Conservation (phyloP, 768 basidiomycete species). For the Lentinula detonsa region DNA sequence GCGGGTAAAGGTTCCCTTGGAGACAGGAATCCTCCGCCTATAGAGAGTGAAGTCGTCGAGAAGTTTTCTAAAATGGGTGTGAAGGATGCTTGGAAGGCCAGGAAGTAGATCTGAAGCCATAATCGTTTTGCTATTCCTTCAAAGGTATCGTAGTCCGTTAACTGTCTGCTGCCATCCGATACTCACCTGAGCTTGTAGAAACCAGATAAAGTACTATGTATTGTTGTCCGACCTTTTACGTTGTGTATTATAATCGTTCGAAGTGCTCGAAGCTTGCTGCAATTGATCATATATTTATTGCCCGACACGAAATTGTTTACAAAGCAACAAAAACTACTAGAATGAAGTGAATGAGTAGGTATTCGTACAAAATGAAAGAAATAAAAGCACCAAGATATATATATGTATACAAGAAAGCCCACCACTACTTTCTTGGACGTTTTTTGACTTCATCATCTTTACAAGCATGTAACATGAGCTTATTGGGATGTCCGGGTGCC, state of each 20-base stretch:
- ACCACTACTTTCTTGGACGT: slow-evolving; percentile 35
- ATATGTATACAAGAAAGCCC: not conserved
- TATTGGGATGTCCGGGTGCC: slow-evolving; percentile 65
- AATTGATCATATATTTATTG: not conserved
- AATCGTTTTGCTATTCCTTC: not conserved
- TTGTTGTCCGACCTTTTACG: not conserved
- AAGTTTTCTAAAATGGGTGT: slow-evolving; percentile 41
- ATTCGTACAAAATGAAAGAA: not conserved
- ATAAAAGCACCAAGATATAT: not conserved
- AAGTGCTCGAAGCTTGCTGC: not conserved
- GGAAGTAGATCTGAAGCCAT: slow-evolving; percentile 26
- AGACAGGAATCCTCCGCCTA: slow-evolving; percentile 41
- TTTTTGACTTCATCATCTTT: slow-evolving; percentile 86
- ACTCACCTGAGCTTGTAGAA: not conserved
- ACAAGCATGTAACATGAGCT: slow-evolving; percentile 78
- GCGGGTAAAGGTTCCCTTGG: slow-evolving; percentile 30
- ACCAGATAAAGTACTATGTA: not conserved
- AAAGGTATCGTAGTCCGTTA: not conserved
- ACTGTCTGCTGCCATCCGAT: not conserved
- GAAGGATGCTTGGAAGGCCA: slow-evolving; percentile 41
- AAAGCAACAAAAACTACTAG: not conserved
- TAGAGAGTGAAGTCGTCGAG: slow-evolving; percentile 34
- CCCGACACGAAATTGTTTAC: not conserved
- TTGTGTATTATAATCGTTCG: not conserved
- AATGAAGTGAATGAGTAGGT: not conserved